Percentiles rank a stretch among this genome's conserved stretches.
Evolutionary conservation across 805 yeast species (phyloP).

Genomic region (Helenozyma baotianmanensis): DNA sequence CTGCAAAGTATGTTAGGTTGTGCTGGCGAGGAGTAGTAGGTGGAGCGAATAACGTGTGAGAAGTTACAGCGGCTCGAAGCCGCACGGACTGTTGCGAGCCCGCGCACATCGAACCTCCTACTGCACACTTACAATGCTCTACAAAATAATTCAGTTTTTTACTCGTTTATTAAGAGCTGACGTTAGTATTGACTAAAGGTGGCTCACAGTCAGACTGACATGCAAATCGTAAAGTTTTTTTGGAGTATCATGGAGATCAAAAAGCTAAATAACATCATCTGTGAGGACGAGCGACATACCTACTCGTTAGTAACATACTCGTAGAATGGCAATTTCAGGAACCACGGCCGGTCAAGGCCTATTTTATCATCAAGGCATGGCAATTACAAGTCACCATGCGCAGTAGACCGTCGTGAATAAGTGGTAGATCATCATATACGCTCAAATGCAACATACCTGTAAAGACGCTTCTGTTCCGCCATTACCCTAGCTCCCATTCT

Average conservation of each 20-base stretch:
- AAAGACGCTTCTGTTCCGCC: slow-evolving; percentile 9
- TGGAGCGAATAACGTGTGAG: too few relatives aligned
- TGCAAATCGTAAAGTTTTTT: slow-evolving; percentile 34
- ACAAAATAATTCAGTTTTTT: too few relatives aligned
- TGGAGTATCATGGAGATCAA: slow-evolving; percentile 22
- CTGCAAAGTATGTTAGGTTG: too few relatives aligned
- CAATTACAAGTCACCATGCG: slow-evolving; percentile 41
- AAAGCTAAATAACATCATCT: slow-evolving; percentile 12
- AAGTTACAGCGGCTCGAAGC: too few relatives aligned
- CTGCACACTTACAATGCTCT: too few relatives aligned
- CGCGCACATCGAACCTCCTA: too few relatives aligned
- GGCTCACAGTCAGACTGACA: slow-evolving; percentile 40
- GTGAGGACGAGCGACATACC: slow-evolving; percentile 5
- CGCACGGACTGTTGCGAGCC: too few relatives aligned
- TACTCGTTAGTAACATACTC: slow-evolving; percentile 3
- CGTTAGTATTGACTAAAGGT: too few relatives aligned
- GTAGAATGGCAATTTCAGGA: slow-evolving; percentile 25
- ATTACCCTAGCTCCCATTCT: slow-evolving; percentile 21
- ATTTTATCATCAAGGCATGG: slow-evolving; percentile 39
- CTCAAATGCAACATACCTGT: slow-evolving; percentile 14
- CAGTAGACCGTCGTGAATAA: slow-evolving; percentile 52
- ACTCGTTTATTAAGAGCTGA: too few relatives aligned
- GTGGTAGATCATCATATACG: slow-evolving; percentile 47
- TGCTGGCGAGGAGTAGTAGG: too few relatives aligned
- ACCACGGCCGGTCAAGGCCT: slow-evolving; percentile 54